These are phyloP conservation scores for Phaeosphaeriaceae sp. DNA, from an alignment of 2,329 filamentous ascomycete species.

Conservation along the genomic window DNA sequence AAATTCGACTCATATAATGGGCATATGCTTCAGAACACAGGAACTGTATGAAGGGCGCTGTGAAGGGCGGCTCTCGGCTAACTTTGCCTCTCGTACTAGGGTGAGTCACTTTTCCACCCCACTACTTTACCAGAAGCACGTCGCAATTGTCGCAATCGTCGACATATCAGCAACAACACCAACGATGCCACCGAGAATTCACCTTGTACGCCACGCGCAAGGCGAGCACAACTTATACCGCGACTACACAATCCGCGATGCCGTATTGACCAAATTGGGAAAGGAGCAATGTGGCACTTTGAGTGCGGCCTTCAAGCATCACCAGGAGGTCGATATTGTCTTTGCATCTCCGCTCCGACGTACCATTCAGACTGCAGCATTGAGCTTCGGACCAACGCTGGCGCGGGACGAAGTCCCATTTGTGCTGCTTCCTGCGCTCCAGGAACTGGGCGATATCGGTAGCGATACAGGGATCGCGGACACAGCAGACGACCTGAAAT, in stretches of 20 bases:
- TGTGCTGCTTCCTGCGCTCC: conserved; percentile 75
- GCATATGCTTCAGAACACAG: neutral
- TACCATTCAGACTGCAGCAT: conserved; percentile 79
- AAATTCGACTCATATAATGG: neutral
- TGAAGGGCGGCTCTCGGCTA: neutral
- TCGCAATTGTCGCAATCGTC: too few species aligned
- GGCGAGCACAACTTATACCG: conserved; percentile 78
- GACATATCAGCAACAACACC: conserved; percentile 7
- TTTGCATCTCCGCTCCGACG: conserved; percentile 81
- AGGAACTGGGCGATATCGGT: conserved; percentile 77
- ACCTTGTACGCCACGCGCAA: conserved; percentile 73
- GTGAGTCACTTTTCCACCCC: conserved; percentile 6
- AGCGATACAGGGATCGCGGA: conserved; percentile 73
- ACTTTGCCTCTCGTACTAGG: neutral
- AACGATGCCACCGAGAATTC: conserved; percentile 36
- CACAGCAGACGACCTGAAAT: conserved; percentile 56
- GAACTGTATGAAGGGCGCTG: neutral
- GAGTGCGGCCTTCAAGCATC: conserved; percentile 68
- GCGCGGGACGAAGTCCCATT: conserved; percentile 50
- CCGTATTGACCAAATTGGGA: conserved; percentile 78
- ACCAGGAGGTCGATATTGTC: conserved; percentile 67
- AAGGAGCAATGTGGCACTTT: conserved; percentile 76
- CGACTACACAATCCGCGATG: conserved; percentile 79
- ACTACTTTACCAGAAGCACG: neutral
- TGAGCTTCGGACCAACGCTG: conserved; percentile 67